Evolutionary conservation across 2,329 filamentous ascomycete genomes (phyloP).

Genomic region (Fusarium penzigii): DNA sequence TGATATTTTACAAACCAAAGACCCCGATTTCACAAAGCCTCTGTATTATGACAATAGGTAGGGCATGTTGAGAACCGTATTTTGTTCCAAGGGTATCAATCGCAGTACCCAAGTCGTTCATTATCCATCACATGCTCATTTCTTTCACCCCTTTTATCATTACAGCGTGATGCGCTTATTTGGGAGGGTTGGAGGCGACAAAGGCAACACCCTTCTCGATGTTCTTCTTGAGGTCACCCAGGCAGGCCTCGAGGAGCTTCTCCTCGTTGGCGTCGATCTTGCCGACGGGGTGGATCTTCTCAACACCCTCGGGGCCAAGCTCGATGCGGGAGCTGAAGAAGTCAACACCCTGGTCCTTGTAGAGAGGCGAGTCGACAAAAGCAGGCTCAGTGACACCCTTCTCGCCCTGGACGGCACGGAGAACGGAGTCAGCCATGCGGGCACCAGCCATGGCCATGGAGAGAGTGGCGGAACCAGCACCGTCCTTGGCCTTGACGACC

Average conservation of each 20-base stretch:
- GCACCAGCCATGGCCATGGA: constrained; percentile 98
- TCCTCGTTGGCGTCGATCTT: constrained; percentile 83
- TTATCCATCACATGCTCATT: not conserved
- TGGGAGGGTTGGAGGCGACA: constrained; percentile 59
- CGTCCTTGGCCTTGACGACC: constrained; percentile 98
- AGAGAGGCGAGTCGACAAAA: constrained; percentile 94
- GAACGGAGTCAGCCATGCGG: constrained; percentile 82
- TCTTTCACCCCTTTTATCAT: constrained; percentile 1
- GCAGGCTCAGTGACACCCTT: constrained; percentile 95
- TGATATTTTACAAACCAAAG: not conserved
- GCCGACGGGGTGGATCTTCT: constrained; percentile 89
- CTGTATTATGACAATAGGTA: not conserved
- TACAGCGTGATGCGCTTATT: constrained; percentile 43
- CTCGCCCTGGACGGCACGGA: constrained; percentile 90
- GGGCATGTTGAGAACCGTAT: not conserved
- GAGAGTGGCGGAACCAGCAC: constrained; percentile 93
- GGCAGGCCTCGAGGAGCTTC: constrained; percentile 82
- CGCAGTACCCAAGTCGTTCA: not conserved
- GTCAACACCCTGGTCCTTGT: constrained; percentile 96
- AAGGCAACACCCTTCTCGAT: constrained; percentile 83
- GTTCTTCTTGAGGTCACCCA: constrained; percentile 88
- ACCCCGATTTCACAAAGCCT: not conserved
- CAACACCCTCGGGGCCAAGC: constrained; percentile 93
- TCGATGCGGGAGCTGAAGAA: constrained; percentile 97
- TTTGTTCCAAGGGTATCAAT: not conserved